Conservation (phyloP, 495 filamentous ascomycete species). For the Xylaria nigripes region DNA sequence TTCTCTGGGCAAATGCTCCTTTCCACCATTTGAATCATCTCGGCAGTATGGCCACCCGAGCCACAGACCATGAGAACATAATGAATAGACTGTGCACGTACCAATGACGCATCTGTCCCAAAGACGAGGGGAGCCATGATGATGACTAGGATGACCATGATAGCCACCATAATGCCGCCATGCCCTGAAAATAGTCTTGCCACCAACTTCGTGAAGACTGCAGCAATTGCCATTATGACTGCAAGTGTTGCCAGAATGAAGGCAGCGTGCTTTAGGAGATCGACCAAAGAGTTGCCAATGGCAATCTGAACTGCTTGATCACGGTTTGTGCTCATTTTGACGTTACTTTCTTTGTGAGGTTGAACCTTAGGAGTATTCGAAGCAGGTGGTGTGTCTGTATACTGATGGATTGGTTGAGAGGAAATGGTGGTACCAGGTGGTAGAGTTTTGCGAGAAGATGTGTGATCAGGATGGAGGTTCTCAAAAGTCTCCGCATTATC, state of each 20-base stretch:
- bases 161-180: not conserved
- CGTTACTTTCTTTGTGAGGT: not conserved
- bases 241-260: constrained; percentile 14
- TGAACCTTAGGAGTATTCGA: not conserved
- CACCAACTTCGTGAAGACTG: not conserved
- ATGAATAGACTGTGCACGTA: constrained; percentile 25
- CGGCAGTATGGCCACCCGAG: constrained; percentile 87
- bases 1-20: constrained; percentile 32
- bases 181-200: not conserved
- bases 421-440: not conserved
- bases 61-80: constrained; percentile 81
- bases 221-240: constrained; percentile 6
- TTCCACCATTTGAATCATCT: constrained; percentile 77
- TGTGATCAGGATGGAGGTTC: not conserved
- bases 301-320: not conserved
- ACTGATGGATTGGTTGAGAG: not conserved
- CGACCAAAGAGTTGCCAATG: not conserved
- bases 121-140: not conserved
- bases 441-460: not conserved
- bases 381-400: not conserved
- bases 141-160: not conserved
- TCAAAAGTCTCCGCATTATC: not conserved
- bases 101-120: not conserved
- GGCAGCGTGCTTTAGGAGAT: not conserved
- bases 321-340: constrained; percentile 2